Evolutionary conservation across 257 asterid genomes (phyloP), one percentile per base, ranked within the genome.

Genomic region (Forsythia suspensa): DNA sequence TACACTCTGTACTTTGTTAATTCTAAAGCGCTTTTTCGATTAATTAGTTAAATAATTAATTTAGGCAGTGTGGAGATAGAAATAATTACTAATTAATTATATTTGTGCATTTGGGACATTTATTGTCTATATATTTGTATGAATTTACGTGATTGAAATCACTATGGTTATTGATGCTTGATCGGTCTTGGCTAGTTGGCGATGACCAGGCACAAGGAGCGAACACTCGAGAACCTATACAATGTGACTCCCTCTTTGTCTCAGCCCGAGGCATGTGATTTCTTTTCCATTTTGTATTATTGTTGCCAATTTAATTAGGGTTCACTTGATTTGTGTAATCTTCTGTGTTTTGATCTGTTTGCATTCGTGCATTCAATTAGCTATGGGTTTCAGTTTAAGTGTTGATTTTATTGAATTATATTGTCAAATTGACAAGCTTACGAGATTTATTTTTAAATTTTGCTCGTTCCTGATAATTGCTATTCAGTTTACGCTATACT

Each of bases 131-230:
- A 10, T 21, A 13, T 11, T 39, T 29, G 70, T 29, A 15, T 4
- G 59, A 11, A 51, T 51, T 12, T 51, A 15, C n/a, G n/a, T 51
- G 59, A 51, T 51, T 51, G 59, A 51, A 51, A 51, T 10, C 59
- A 51, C 18, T 51, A 4, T 51, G 59, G 59, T 1, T 34, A 77
- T 76, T 84, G 78, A 89, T 90, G 92, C 73, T 85, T 85, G 87
- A 83, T 90, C 88, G 81, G 42, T 77, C 80, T 86, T 70, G 79
- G 81, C 43, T 61, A 81, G 77, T 77, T 71, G 89, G 84, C 81
- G 87, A 89, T 92, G 94, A 81, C 77, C 73, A 87, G 80, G 75
- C 87, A 85, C 81, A 83, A 82, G 80, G 88, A 82, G 78, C 86
- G 89, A 79, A 87, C 86, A 78, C 86, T 91, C 74, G 81, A 51